Evolutionary conservation across 305 asterid species (phyloP), one percentile per base, ranked within the genome.

Genomic region (Stenogyne calaminthoides): DNA sequence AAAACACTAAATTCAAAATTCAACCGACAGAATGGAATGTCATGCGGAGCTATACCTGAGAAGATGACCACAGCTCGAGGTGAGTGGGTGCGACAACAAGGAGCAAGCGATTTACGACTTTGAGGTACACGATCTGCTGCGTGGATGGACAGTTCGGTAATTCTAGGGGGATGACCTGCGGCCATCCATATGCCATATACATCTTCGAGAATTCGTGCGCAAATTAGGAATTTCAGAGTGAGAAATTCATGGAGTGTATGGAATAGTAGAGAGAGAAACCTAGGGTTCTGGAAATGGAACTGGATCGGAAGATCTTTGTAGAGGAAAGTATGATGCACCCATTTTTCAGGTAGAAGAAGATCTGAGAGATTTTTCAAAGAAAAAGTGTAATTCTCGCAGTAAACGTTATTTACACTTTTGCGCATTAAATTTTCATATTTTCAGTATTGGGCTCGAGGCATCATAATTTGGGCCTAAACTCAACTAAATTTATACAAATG

Each of bases 171-270:
- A 95, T 92, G 75, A 92, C 98, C 95, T 92, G 99, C 75, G 99
- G 98, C 98, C 99, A 95, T 86, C 99, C 99, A 76, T 95, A 95
- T 42, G 99, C 96, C 98, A 95, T 92, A 85, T 95, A 95, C 99
- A 95, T 95, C 87, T 86, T 93, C 82, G 76, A 74, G 64, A 56
- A 55, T 49, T 56, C 47, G 69, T 39, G 66, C 7, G 67, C n/a
- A 22, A 51, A 29, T 42, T 27, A 27, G 29, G 70, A 46, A 5
- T 19, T 58, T 70, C 61, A 59, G 71, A 73, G 11, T 22, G 78
- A 37, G 63, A 58, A 36, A 63, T 54, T 3, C 67, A 66, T 66
- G 71, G 58, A 74, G 70, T 54, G 58, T 54, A 19, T 16, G 40
- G 74, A 67, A 34, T 57, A 3, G 65, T 47, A 55, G 63, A 57